Base-by-base conservation (phyloP, 345 rosid genomes). In the Euphorbia pulcherrima region DNA sequence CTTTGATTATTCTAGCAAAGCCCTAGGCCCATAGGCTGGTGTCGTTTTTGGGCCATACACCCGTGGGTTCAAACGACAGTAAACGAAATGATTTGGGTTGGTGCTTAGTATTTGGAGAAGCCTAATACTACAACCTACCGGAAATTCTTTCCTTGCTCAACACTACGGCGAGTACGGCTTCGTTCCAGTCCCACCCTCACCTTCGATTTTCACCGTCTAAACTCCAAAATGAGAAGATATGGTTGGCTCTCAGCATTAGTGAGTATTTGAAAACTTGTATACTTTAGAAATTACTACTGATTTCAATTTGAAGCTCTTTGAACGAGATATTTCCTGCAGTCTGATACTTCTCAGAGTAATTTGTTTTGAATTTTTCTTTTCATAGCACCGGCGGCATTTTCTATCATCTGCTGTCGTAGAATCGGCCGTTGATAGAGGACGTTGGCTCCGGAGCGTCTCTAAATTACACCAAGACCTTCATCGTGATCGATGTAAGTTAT, bases 361-460 rank as follows among this genome's bases (percentile, higher is more conserved):
- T 71, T 54, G 6, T 17, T 50, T 13, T 64, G 59, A 18, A n/a
- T 39, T 50, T 33, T 61, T 13, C 37, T 0, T 53, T 27, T 13
- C 59, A 71, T 80, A 87, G 97, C 78, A 78, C 72, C 84, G 83
- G 75, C 83, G 83, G 75, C 85, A 62, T 62, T 70, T 83, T 56
- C 75, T 72, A 56, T 71, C 82, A 27, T 79, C 77, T 4, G 13
- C 70, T 14, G 73, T 77, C 0, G 55, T 77, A 62, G 60, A 72
- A 20, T 64, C 71, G 17, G 75, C 77, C 0, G 46, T 72, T 57
- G 48, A 64, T n/a, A 68, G 67, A 58, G 58, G 48, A 55, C 48
- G 30, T 52, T 67, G 69, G 77, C 50, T 50, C 53, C 70, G 65
- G 55, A 65, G 62, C 27, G 44, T 13, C 57, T 62, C 73, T 16